Evolutionary conservation across 2,329 filamentous ascomycete genomes (phyloP).

Genomic region (Fusarium aywerte): DNA sequence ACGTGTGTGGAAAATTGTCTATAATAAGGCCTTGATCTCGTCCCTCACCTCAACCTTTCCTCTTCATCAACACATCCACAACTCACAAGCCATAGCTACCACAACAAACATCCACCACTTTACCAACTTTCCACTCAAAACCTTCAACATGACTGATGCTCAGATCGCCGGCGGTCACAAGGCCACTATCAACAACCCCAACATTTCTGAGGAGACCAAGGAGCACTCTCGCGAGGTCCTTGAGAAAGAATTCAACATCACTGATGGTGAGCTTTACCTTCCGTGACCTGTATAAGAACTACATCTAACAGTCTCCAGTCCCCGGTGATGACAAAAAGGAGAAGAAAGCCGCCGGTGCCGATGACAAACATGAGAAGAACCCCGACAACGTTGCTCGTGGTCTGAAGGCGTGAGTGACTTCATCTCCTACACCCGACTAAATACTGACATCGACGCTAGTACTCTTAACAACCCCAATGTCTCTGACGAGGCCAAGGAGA

Average conservation of each 20-base stretch:
- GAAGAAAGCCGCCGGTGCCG: conserved; percentile 59
- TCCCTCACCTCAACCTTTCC: neutral
- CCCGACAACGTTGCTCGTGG: conserved; percentile 64
- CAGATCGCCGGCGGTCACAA: conserved; percentile 68
- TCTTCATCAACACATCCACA: conserved; percentile 5
- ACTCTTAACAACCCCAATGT: conserved; percentile 67
- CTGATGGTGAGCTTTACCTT: conserved; percentile 46
- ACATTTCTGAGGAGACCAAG: conserved; percentile 66
- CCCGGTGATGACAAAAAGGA: conserved; percentile 50
- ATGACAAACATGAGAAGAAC: conserved; percentile 59
- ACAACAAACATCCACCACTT: neutral
- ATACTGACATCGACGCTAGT: conserved; percentile 40
- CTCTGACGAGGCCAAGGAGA: conserved; percentile 66
- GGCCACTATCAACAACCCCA: conserved; percentile 67
- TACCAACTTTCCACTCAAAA: neutral
- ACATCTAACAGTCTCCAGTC: conserved; percentile 34
- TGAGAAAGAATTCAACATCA: conserved; percentile 60
- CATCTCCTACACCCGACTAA: no score
- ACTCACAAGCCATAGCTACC: neutral
- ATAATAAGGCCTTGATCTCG: conserved; percentile 30
- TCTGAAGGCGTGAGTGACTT: conserved; percentile 59
- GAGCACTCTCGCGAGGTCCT: conserved; percentile 64
- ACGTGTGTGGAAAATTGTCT: neutral
- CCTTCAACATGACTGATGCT: conserved; percentile 60
- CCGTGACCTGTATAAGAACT: no score